Evolutionary conservation across 1,139 yeast species (phyloP), one percentile per base, ranked within the genome.

Genomic region (Saccharomyces hybrid): DNA sequence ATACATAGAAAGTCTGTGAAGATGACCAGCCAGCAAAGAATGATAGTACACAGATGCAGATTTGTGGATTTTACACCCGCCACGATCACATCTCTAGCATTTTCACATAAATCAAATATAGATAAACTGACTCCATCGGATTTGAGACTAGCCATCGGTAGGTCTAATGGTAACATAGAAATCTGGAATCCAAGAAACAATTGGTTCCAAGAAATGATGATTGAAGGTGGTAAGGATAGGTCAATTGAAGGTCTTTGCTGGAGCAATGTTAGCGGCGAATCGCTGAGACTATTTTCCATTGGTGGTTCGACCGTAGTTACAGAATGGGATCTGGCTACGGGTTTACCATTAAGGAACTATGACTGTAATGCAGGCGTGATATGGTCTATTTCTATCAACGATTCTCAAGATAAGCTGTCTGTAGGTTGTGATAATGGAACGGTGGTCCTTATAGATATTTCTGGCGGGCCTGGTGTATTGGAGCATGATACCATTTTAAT

Each of bases 371-470:
- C 96, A 1, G 98, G 98, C 38, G 84, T 89, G 19, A 86, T 90
- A 56, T 95, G 99, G 99, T 87, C 96, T 9, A 74, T 91, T 53
- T 84, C 88, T 7, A 81, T 83, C 28, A 85, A 84, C 58, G 77
- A 79, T 23, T 74, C 79, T 29, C 86, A 84, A 49, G 75, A 79
- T 55, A 81, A 78, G 62, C 74, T 95, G 48, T 90, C 97, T 0
- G 88, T 88, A 1, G 99, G 99, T 1, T 93, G 99, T 71, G 99
- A 93, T 63, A 95, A 91, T 67, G 99, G 99, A 26, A 78, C 90
- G 3, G 93, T 93, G 5, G 96, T 87, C 1, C 71, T 93, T 6
- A 77, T 91, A 23, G 91, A 89, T 65, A 83, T 91, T 46, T 76
- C 89, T 11, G 96, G 95, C 11, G 97, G 97, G 13, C 77, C 77